Conservation (phyloP, 805 yeast genomes). For the Blastobotrys attinorum region DNA sequence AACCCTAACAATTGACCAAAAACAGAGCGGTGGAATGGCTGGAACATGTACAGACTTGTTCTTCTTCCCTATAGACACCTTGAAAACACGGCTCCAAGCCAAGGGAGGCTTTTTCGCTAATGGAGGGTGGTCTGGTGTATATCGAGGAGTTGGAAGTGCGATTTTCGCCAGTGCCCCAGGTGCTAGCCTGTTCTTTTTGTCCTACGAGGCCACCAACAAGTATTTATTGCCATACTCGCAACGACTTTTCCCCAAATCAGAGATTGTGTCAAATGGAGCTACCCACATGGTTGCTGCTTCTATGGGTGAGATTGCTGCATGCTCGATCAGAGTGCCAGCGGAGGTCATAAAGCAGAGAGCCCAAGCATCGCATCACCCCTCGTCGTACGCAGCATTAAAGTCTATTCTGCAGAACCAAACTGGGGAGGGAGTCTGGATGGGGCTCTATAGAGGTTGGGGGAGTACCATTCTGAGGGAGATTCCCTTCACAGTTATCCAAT, state of each 20-base stretch:
- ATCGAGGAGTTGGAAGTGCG: slow-evolving; percentile 87
- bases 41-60: slow-evolving; percentile 94
- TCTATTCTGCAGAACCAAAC: slow-evolving; percentile 52
- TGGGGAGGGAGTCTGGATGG: slow-evolving; percentile 71
- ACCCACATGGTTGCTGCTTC: slow-evolving; percentile 87
- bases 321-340: slow-evolving; percentile 91
- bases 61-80: slow-evolving; percentile 93
- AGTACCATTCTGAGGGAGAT: slow-evolving; percentile 92
- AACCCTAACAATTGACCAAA: not conserved
- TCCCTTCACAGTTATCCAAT: slow-evolving; percentile 93
- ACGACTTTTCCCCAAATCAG: slow-evolving; percentile 15
- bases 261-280: slow-evolving; percentile 32
- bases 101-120: slow-evolving; percentile 86
- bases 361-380: slow-evolving; percentile 54
- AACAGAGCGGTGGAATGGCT: slow-evolving; percentile 71
- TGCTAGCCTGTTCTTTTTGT: slow-evolving; percentile 68
- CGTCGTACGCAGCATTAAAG: slow-evolving; percentile 62
- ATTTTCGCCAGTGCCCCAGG: slow-evolving; percentile 92
- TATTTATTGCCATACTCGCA: slow-evolving; percentile 31
- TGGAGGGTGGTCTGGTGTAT: slow-evolving; percentile 91
- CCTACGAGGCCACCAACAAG: slow-evolving; percentile 71
- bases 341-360: slow-evolving; percentile 95
- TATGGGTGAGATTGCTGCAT: slow-evolving; percentile 86
- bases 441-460: slow-evolving; percentile 88
- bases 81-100: slow-evolving; percentile 92